Base-by-base conservation (phyloP, 306 rosid genomes). In the Rosa chinensis region DNA sequence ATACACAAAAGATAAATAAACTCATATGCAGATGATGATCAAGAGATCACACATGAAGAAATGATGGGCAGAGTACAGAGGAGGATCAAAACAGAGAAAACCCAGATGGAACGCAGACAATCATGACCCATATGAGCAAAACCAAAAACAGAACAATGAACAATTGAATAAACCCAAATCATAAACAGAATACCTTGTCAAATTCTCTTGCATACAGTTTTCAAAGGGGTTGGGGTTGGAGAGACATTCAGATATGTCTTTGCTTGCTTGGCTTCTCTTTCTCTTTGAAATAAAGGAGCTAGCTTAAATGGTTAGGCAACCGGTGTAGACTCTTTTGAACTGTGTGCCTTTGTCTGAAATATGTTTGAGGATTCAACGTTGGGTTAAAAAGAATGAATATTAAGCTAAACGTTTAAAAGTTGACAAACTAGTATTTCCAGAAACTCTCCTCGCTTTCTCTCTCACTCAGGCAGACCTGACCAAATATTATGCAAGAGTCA, bases 91-190 rank as follows among this genome's bases (percentile, higher is more conserved):
- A 44, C 70, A 71, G 18, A 2, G 56, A 52, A 66, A 79, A 73
- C 74, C 79, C 50, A 52, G 75, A 73, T 74, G 47, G 40, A 20
- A 37, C 20, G 37, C 50, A 47, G 21, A 45, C 21, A 61, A 59
- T 32, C 48, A 37, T 16, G 44, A 75, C 45, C 58, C 18, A 2
- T 11, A 61, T 28, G 72, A 25, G 59, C 59, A 44, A 75, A 75
- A 25, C 32, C 71, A 75, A 58, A 43, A 37, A 23, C n/a, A 40
- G 50, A 56, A 40, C 42, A 59, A 75, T 2, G 78, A 16, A 59
- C 5, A 63, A 40, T 13, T 6, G 17, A 61, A 63, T 10, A 48
- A 62, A 10, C 44, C 59, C 53, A 47, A 76, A 49, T 10, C 32
- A 44, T 4, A 5, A 76, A 63, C 0, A 2, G 21, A 63, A 63